Evolutionary conservation across 169 alveolate genomes (phyloP), one percentile per base, ranked within the genome.

Genomic region (Toxoplasma gondii): DNA sequence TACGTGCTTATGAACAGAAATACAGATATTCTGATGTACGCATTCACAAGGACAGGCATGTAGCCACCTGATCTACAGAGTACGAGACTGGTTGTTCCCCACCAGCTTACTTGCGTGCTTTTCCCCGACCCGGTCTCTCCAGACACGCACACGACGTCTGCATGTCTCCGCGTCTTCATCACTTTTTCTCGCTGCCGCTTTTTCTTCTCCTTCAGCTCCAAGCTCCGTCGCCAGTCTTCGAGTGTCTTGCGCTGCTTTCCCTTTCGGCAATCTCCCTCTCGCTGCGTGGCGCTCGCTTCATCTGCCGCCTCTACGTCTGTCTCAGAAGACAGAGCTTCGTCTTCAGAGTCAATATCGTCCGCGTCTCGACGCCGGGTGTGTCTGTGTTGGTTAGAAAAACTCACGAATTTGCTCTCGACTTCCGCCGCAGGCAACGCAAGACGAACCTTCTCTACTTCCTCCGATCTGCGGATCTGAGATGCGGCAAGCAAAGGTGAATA

Each of bases 61-160:
- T n/a, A n/a, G n/a, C n/a, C n/a, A n/a, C n/a, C n/a, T n/a, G n/a
- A n/a, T n/a, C n/a, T n/a, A n/a, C n/a, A n/a, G n/a, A n/a, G n/a
- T n/a, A n/a, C n/a, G n/a, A n/a, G n/a, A n/a, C n/a, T n/a, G n/a
- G n/a, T n/a, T n/a, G n/a, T n/a, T n/a, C n/a, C n/a, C n/a, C n/a
- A 49, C 58, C 58, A 49, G 17, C 83, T 58, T 12, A 94, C 96
- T 82, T 94, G 98, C 17, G 99, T 99, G 90, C 99, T 98, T 93
- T 99, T 98, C 43, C 99, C 99, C 43, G 98, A 97, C 22, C 99
- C 99, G 19, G 99, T 98, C 92, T 98, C 99, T 78, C 99, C 99
- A 31, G 97, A 98, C 67, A 98, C 97, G 88, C 98, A 96, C 64
- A 98, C 93, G 24, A 98, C 97, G 96, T 98, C 98, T 95, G 97